Evolutionary conservation across 805 yeast genomes (phyloP).

Genomic region (Kodamaea laetipori): DNA sequence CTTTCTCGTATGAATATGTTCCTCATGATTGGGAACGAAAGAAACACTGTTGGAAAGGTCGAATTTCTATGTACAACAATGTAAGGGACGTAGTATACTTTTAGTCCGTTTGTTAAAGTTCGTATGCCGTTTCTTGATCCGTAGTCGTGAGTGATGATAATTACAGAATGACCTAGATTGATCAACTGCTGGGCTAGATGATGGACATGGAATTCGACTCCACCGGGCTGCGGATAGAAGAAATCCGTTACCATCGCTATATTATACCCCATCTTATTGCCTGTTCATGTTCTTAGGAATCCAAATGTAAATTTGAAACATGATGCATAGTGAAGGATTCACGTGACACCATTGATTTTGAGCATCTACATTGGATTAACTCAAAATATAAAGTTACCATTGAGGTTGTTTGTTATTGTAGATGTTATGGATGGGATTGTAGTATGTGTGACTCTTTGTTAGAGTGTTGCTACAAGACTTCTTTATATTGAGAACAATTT

Average conservation of each 20-base stretch:
- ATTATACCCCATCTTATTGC: conserved; percentile 29
- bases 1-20: conserved; percentile 83
- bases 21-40: conserved; percentile 81
- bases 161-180: conserved; percentile 78
- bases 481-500: too few relatives aligned
- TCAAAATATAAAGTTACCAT: too few relatives aligned
- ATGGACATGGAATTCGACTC: conserved; percentile 93
- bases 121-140: conserved; percentile 82
- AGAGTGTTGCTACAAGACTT: too few relatives aligned
- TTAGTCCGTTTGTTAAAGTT: conserved; percentile 82
- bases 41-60: conserved; percentile 86
- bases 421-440: too few relatives aligned
- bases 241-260: conserved; percentile 88
- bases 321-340: not conserved
- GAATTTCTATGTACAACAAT: conserved; percentile 79
- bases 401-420: too few relatives aligned
- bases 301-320: not conserved
- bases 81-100: conserved; percentile 88
- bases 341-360: not conserved
- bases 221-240: conserved; percentile 98
- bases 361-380: too few relatives aligned
- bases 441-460: too few relatives aligned
- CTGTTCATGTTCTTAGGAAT: not conserved
- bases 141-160: conserved; percentile 87
- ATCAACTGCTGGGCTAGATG: conserved; percentile 85